phyloP scores from a whole-genome alignment of 306 rosid genomes.

The Fragaria nilgerrensis region DNA sequence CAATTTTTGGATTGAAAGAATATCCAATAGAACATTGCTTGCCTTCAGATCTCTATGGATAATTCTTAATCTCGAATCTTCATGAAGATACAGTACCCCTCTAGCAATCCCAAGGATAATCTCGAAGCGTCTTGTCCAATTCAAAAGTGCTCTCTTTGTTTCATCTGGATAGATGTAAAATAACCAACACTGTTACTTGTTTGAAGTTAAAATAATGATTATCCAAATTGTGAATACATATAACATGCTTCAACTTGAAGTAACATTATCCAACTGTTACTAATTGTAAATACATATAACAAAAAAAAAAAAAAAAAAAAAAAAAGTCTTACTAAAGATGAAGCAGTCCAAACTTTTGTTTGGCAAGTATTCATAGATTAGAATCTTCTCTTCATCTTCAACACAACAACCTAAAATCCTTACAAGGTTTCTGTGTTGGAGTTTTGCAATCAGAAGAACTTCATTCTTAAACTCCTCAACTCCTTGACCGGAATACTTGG shows the following conservation, averaged over 20 bases:
- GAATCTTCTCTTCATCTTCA: slow-evolving; percentile 53
- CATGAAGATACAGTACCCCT: slow-evolving; percentile 65
- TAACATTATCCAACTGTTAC: too few species aligned
- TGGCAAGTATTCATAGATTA: slow-evolving; percentile 62
- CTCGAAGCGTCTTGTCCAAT: slow-evolving; percentile 45
- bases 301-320: neutral
- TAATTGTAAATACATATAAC: too few species aligned
- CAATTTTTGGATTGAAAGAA: slow-evolving; percentile 52
- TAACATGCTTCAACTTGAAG: too few species aligned
- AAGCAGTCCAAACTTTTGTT: slow-evolving; percentile 57
- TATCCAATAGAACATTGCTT: slow-evolving; percentile 55
- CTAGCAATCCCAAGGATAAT: slow-evolving; percentile 49
- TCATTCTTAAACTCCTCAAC: slow-evolving; percentile 61
- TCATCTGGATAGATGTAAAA: slow-evolving; percentile 20
- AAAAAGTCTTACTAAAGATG: slow-evolving; percentile 42
- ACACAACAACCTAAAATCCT: slow-evolving; percentile 57
- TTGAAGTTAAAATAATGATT: too few species aligned
- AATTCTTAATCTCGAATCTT: slow-evolving; percentile 56
- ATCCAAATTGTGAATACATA: too few species aligned
- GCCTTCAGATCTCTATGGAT: slow-evolving; percentile 63
- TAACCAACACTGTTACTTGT: neutral
- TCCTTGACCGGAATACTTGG: slow-evolving; percentile 55
- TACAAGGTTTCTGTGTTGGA: slow-evolving; percentile 67
- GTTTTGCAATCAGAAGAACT: slow-evolving; percentile 54
- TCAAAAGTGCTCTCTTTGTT: slow-evolving; percentile 27